A percentile compares a stretch with the other conserved stretches of the same genome.
Conservation (phyloP, 768 basidiomycete species). For the Dendrothele bispora region DNA sequence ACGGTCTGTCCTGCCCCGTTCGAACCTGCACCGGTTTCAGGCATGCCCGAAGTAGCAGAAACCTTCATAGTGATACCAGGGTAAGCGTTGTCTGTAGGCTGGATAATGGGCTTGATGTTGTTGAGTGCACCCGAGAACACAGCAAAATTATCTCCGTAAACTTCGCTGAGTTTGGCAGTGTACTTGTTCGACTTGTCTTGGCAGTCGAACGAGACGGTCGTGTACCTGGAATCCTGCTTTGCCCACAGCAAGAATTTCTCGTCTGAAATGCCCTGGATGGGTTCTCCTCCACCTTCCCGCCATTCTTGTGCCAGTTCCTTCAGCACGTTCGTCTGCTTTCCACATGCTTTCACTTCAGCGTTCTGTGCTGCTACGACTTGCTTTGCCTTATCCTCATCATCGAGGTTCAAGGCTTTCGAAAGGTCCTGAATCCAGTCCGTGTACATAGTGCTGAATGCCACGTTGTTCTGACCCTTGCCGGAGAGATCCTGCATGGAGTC, state of each 20-base stretch:
- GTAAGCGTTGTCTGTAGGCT: background rate
- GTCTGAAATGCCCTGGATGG: background rate
- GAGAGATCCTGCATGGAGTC: too few relatives aligned
- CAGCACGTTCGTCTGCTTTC: too few relatives aligned
- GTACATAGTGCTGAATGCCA: too few relatives aligned
- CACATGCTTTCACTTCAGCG: too few relatives aligned
- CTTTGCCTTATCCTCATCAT: too few relatives aligned
- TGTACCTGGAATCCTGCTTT: background rate
- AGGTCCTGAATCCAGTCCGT: too few relatives aligned
- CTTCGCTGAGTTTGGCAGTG: background rate
- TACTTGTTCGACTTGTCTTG: constrained; percentile 1
- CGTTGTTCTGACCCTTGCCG: too few relatives aligned
- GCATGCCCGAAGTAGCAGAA: background rate
- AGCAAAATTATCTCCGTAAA: constrained; percentile 1
- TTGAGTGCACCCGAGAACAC: constrained; percentile 6
- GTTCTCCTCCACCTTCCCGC: too few relatives aligned
- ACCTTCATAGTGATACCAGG: constrained; percentile 5
- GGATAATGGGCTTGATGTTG: background rate
- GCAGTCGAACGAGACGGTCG: background rate
- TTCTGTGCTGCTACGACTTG: too few relatives aligned
- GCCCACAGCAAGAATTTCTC: constrained; percentile 1
- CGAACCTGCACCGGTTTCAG: background rate
- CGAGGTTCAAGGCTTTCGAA: too few relatives aligned
- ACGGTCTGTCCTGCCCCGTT: background rate
- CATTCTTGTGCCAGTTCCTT: too few relatives aligned